Conservation (phyloP, 495 filamentous ascomycete genomes). For the Massariosphaeria phaeospora region DNA sequence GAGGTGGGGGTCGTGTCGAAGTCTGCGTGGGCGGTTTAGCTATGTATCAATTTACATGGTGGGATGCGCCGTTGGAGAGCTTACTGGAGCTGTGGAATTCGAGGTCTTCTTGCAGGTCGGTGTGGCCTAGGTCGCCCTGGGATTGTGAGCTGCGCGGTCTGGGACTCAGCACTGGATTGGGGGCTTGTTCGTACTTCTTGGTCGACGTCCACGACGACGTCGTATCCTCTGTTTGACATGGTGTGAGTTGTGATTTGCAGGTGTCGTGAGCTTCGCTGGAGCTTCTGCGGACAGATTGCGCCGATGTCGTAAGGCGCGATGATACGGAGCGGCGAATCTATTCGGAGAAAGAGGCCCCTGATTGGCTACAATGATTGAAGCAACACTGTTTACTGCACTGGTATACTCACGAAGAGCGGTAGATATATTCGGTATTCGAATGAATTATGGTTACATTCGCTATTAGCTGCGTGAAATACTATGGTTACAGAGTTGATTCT, state of each 20-base stretch:
- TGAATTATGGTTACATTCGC: no score
- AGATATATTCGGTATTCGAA: no score
- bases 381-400: no score
- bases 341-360: no score
- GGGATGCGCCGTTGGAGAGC: conserved; percentile 13
- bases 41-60: no score
- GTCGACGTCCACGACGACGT: conserved; percentile 95
- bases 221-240: conserved; percentile 86
- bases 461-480: no score
- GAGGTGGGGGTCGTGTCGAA: conserved; percentile 51
- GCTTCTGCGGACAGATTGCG: conserved; percentile 24
- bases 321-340: conserved; percentile 2
- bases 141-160: conserved; percentile 59
- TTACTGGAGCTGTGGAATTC: conserved; percentile 94
- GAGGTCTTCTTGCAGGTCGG: conserved; percentile 95
- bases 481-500: no score
- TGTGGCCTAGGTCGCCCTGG: conserved; percentile 94
- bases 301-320: conserved; percentile 5
- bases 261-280: conserved; percentile 9
- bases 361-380: no score
- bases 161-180: conserved; percentile 14
- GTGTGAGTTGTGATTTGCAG: neutral
- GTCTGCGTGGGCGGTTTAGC: conserved; percentile 43
- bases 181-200: conserved; percentile 60
- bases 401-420: no score